Evolutionary conservation across 495 filamentous ascomycete genomes (phyloP).

Genomic region (Aspergillus incahuasiensis): DNA sequence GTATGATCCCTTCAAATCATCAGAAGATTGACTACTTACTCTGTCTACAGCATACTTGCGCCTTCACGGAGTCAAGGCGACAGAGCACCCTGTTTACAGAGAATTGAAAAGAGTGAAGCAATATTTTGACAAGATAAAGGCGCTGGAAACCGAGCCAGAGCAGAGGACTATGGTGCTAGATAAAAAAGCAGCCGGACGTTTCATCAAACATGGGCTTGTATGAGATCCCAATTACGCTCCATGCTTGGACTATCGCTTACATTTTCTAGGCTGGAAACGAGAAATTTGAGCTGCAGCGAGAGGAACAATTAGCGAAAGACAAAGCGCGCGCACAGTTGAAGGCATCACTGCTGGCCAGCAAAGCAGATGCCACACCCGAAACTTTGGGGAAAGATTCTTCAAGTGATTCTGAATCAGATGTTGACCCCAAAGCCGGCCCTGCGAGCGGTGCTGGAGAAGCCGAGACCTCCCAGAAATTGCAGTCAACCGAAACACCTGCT

Average conservation of each 20-base stretch:
- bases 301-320: slow-evolving; percentile 50
- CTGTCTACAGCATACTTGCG: slow-evolving; percentile 61
- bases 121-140: slow-evolving; percentile 91
- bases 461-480: background rate
- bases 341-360: slow-evolving; percentile 40
- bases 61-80: slow-evolving; percentile 73
- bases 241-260: slow-evolving; percentile 1
- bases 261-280: slow-evolving; percentile 56
- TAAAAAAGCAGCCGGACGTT: slow-evolving; percentile 72
- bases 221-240: background rate
- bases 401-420: slow-evolving; percentile 20
- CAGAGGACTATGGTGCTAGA: slow-evolving; percentile 62
- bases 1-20: slow-evolving; percentile 41
- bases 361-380: slow-evolving; percentile 18
- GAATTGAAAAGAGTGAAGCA: slow-evolving; percentile 82
- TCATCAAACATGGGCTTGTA: slow-evolving; percentile 76
- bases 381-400: slow-evolving; percentile 14
- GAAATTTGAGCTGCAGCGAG: slow-evolving; percentile 50
- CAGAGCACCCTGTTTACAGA: slow-evolving; percentile 75
- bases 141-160: slow-evolving; percentile 48
- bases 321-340: slow-evolving; percentile 47
- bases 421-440: slow-evolving; percentile 18
- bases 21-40: slow-evolving; percentile 17
- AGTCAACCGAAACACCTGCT: background rate
- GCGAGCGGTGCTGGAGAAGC: slow-evolving; percentile 21